These are phyloP conservation scores for Stagonosporopsis tanaceti DNA, from an alignment of 2,329 filamentous ascomycete genomes.

Conservation along the genomic window DNA sequence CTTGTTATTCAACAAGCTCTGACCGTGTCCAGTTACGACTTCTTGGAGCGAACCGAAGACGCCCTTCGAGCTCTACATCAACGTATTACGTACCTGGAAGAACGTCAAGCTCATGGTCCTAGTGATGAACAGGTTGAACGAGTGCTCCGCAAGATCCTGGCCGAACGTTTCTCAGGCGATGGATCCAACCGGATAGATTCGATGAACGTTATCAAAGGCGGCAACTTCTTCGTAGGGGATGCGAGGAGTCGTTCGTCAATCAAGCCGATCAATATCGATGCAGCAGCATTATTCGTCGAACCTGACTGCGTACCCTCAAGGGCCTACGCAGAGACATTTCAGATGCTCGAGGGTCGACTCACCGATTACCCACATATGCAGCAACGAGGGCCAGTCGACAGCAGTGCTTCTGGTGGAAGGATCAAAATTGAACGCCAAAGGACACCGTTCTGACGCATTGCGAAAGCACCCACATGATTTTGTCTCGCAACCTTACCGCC, in stretches of 20 bases:
- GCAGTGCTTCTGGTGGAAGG: background rate
- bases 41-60: slow-evolving; percentile 43
- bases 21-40: slow-evolving; percentile 32
- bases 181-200: slow-evolving; percentile 16
- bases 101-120: slow-evolving; percentile 35
- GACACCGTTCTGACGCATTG: slow-evolving; percentile 4
- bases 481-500: too few relatives aligned
- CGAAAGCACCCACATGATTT: background rate
- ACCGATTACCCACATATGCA: slow-evolving; percentile 27
- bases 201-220: slow-evolving; percentile 20
- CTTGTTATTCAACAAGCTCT: slow-evolving; percentile 1
- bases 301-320: slow-evolving; percentile 41
- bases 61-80: slow-evolving; percentile 40
- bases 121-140: slow-evolving; percentile 48
- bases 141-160: slow-evolving; percentile 46
- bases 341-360: slow-evolving; percentile 37
- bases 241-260: slow-evolving; percentile 8
- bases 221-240: slow-evolving; percentile 31
- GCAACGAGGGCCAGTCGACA: background rate
- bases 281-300: slow-evolving; percentile 35
- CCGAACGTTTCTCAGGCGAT: slow-evolving; percentile 38
- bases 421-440: slow-evolving; percentile 14
- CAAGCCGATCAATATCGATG: slow-evolving; percentile 32
- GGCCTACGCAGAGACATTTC: slow-evolving; percentile 37
- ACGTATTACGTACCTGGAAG: slow-evolving; percentile 40